Percentiles rank a stretch among this genome's conserved stretches.
These are phyloP conservation scores for Spergularia marina DNA, from an alignment of 148 eudicot genomes.

Conservation along the genomic window DNA sequence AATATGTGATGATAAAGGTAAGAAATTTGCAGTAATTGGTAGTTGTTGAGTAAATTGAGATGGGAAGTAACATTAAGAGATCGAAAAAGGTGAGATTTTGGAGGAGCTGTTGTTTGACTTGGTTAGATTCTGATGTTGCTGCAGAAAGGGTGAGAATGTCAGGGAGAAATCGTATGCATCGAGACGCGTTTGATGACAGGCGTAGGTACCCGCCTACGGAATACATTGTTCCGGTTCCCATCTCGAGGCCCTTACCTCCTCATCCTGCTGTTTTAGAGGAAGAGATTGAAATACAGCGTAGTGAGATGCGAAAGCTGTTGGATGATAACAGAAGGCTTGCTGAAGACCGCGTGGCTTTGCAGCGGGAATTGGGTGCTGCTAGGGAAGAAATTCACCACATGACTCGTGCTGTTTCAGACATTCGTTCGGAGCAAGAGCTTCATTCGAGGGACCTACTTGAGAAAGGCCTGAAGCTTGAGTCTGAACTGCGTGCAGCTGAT, in stretches of 20 bases:
- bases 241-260: slow-evolving; percentile 59
- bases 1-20: not conserved
- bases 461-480: slow-evolving; percentile 76
- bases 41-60: not conserved
- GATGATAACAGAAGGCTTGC: slow-evolving; percentile 78
- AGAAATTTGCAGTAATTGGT: not conserved
- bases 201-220: slow-evolving; percentile 63
- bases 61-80: not conserved
- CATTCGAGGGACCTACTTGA: slow-evolving; percentile 82
- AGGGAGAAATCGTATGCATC: slow-evolving; percentile 76
- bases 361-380: slow-evolving; percentile 72
- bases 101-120: not conserved
- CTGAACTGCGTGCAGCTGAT: slow-evolving; percentile 78
- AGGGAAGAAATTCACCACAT: slow-evolving; percentile 76
- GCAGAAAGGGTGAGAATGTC: slow-evolving; percentile 47
- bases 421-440: slow-evolving; percentile 71
- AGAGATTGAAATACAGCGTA: slow-evolving; percentile 80
- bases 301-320: slow-evolving; percentile 72
- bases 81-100: not conserved
- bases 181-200: slow-evolving; percentile 65
- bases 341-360: slow-evolving; percentile 74
- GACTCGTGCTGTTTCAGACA: slow-evolving; percentile 64
- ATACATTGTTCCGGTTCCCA: slow-evolving; percentile 48
- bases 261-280: slow-evolving; percentile 93
- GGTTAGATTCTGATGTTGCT: slow-evolving; percentile 8